phyloP scores from a whole-genome alignment of 1,284 basidiomycete genomes.

The Phylloporus sp. region DNA sequence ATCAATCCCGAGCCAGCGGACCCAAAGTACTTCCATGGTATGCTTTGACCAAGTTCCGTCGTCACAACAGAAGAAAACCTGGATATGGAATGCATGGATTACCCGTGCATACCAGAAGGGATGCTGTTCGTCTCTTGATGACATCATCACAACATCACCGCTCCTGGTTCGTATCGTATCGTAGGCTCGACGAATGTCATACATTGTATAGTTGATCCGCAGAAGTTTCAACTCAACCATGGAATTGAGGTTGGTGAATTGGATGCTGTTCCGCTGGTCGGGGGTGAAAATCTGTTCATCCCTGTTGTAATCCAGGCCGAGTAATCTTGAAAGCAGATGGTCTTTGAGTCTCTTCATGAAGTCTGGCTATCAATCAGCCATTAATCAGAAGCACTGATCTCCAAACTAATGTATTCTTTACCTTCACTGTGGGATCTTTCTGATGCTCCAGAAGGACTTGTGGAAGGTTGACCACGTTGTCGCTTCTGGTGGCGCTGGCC shows the following conservation, averaged over 20 bases:
- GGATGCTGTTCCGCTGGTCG: neutral
- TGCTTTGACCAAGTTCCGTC: neutral
- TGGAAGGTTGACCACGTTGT: neutral
- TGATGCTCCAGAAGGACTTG: neutral
- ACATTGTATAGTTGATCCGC: neutral
- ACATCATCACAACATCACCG: neutral
- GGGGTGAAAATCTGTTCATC: neutral
- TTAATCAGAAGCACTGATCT: too few relatives aligned
- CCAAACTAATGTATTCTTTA: too few relatives aligned
- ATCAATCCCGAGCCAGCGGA: constrained; percentile 14
- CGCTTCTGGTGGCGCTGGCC: neutral
- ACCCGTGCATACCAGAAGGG: neutral
- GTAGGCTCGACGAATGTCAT: neutral
- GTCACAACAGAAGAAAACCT: neutral
- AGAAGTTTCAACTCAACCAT: neutral
- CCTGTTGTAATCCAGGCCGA: neutral
- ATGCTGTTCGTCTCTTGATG: neutral
- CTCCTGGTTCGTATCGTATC: neutral
- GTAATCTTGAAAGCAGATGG: neutral
- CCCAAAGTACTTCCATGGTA: constrained; percentile 16
- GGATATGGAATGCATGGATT: neutral
- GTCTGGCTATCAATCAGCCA: too few relatives aligned
- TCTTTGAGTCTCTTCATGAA: neutral
- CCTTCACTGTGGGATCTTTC: neutral
- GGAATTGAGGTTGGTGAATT: neutral